Evolutionary conservation across 306 rosid species (phyloP).

Genomic region (Castanopsis chinensis): DNA sequence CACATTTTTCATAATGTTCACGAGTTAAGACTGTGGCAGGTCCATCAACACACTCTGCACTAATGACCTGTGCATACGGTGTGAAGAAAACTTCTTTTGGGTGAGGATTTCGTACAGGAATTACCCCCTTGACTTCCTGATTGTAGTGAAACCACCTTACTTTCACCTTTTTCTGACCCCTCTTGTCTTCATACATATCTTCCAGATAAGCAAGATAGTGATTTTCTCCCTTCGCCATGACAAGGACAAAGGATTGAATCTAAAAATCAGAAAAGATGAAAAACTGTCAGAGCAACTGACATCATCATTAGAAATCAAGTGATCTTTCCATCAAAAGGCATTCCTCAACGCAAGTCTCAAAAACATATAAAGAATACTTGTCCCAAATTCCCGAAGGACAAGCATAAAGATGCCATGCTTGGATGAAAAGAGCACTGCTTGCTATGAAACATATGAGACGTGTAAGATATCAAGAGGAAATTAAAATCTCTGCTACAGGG

Average conservation of each 20-base stretch:
- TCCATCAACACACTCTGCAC: constrained; percentile 99
- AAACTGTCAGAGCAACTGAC: constrained; percentile 12
- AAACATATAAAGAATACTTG: background rate
- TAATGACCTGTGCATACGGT: constrained; percentile 83
- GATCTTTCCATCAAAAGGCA: background rate
- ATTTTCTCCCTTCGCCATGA: constrained; percentile 94
- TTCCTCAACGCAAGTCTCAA: background rate
- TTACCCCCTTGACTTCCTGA: constrained; percentile 86
- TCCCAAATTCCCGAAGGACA: background rate
- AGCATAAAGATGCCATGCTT: background rate
- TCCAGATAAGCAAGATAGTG: constrained; percentile 89
- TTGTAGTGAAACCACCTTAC: constrained; percentile 98
- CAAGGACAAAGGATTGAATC: constrained; percentile 90
- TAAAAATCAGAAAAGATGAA: constrained; percentile 36
- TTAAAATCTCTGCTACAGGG: background rate
- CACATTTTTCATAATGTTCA: constrained; percentile 75
- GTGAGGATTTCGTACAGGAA: constrained; percentile 72
- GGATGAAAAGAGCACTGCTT: no score
- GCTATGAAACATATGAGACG: constrained; percentile 1
- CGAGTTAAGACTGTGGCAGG: constrained; percentile 78
- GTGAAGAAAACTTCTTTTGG: constrained; percentile 95
- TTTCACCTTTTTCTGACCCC: constrained; percentile 89
- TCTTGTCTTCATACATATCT: constrained; percentile 97
- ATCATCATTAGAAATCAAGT: background rate
- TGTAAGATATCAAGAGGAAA: background rate